Evolutionary conservation across 2,329 filamentous ascomycete genomes (phyloP).

Genomic region (Paecilomyces niveus): DNA sequence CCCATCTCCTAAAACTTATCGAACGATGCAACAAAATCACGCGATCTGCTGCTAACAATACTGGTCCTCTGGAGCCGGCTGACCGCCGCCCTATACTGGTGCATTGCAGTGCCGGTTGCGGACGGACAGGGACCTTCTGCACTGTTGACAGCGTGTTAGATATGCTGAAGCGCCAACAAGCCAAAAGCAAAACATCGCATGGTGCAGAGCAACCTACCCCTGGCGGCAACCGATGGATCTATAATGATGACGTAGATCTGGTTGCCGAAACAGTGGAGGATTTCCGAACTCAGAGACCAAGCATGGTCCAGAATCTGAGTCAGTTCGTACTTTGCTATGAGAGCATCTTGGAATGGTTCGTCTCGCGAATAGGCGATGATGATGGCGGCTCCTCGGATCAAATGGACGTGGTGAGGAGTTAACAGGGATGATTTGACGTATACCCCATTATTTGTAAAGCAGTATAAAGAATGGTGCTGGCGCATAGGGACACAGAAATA

Average conservation of each 20-base stretch:
- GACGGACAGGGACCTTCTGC: conserved; percentile 91
- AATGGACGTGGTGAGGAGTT: background rate
- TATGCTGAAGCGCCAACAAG: conserved; percentile 82
- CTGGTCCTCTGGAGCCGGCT: conserved; percentile 36
- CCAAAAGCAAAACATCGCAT: conserved; percentile 19
- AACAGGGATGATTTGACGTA: background rate
- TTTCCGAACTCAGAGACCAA: conserved; percentile 78
- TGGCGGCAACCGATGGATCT: conserved; percentile 54
- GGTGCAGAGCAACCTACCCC: conserved; percentile 7
- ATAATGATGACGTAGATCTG: conserved; percentile 65
- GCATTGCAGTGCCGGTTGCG: conserved; percentile 93
- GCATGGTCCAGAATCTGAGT: conserved; percentile 91
- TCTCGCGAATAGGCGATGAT: conserved; percentile 19
- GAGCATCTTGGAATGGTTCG: conserved; percentile 82
- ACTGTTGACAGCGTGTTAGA: conserved; percentile 94
- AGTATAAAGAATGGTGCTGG: background rate
- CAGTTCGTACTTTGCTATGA: conserved; percentile 98
- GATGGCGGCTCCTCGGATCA: background rate
- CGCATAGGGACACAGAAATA: background rate
- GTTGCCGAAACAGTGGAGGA: conserved; percentile 85
- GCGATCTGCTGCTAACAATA: conserved; percentile 25
- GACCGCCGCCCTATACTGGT: conserved; percentile 69
- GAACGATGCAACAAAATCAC: conserved; percentile 72
- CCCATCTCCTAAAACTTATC: conserved; percentile 80
- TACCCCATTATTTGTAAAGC: background rate